Percentiles rank a stretch among this genome's conserved stretches.
Conservation (phyloP, 2,329 filamentous ascomycete genomes). For the Ceratocystis albifundus region DNA sequence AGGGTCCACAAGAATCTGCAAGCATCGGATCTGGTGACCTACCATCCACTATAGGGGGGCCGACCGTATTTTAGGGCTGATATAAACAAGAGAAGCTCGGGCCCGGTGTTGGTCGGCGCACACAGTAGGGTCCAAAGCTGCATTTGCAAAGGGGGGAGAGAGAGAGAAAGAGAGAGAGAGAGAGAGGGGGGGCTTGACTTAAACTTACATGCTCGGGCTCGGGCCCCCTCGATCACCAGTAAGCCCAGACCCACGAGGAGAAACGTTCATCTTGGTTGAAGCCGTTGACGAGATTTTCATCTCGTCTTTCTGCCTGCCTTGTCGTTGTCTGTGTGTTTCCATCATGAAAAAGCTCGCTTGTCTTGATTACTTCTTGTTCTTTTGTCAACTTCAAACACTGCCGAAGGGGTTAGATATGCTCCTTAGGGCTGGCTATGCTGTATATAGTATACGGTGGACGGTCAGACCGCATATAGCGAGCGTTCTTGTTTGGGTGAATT, state of each 20-base stretch:
- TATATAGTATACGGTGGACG: conserved; percentile 9
- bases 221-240: not conserved
- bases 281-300: not conserved
- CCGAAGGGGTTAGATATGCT: not conserved
- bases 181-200: not conserved
- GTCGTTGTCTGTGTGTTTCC: not conserved
- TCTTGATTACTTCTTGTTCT: not conserved
- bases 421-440: not conserved
- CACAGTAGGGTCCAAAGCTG: not conserved
- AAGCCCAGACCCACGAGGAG: not conserved
- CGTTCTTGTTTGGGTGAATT: not conserved
- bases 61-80: not conserved
- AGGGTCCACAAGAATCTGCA: not conserved
- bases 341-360: not conserved
- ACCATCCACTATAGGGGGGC: not conserved
- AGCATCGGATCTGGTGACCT: not conserved
- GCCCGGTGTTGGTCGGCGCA: not conserved
- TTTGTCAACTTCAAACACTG: conserved; percentile 1
- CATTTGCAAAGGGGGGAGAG: not conserved
- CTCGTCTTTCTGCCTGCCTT: not conserved
- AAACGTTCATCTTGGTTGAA: not conserved
- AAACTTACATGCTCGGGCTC: not conserved
- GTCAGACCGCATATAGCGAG: not conserved
- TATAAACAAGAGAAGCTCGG: not conserved
- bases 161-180: no score